phyloP scores from a whole-genome alignment of 768 basidiomycete genomes.

The Auricularia heimuer region DNA sequence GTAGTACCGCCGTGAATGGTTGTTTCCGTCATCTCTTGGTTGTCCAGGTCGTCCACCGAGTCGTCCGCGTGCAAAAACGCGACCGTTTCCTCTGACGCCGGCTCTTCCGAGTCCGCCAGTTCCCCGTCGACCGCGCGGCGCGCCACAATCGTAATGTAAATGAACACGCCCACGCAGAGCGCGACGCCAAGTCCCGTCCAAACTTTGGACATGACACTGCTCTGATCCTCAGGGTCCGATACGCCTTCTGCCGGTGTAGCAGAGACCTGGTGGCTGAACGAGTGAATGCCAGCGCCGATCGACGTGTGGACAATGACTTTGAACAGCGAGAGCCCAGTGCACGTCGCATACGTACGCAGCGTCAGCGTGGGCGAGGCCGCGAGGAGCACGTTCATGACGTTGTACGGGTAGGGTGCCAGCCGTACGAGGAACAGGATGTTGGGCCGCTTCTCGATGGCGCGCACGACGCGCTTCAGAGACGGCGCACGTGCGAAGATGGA shows the following conservation, averaged over 20 bases:
- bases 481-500: conserved; percentile 61
- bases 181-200: conserved; percentile 36
- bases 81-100: conserved; percentile 33
- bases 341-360: conserved; percentile 64
- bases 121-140: conserved; percentile 55
- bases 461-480: conserved; percentile 70
- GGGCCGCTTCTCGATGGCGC: conserved; percentile 80
- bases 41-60: conserved; percentile 15
- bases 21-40: conserved; percentile 37
- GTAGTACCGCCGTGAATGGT: conserved; percentile 22
- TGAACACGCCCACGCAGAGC: conserved; percentile 62
- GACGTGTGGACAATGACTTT: conserved; percentile 88
- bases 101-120: conserved; percentile 30
- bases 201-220: conserved; percentile 11
- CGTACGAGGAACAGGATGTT: conserved; percentile 86
- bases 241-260: conserved; percentile 17
- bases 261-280: conserved; percentile 41
- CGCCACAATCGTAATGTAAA: conserved; percentile 75
- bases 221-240: conserved; percentile 5
- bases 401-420: conserved; percentile 85
- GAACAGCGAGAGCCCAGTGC: conserved; percentile 77
- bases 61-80: conserved; percentile 39
- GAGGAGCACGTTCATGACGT: conserved; percentile 90
- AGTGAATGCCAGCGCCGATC: conserved; percentile 75
- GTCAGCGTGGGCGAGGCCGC: conserved; percentile 79